phyloP scores from a whole-genome alignment of 371 early-diverging fungal genomes.

The Mucor plumbeus region DNA sequence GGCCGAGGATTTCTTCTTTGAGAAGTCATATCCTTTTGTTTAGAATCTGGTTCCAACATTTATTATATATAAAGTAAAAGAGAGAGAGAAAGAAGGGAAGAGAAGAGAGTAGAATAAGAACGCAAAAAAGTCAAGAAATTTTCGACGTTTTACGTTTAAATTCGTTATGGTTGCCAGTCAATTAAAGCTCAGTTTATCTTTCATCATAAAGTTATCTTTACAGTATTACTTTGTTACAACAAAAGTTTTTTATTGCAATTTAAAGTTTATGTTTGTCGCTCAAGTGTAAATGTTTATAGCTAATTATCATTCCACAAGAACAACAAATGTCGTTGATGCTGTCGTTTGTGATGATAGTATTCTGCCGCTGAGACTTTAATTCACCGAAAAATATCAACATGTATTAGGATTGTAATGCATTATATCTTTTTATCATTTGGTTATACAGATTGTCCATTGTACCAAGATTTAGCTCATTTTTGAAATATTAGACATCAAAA shows the following conservation, averaged over 20 bases:
- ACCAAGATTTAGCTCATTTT: no score
- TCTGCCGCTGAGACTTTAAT: no score
- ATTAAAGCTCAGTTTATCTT: constrained; percentile 1
- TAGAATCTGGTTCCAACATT: constrained; percentile 34
- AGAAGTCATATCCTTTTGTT: constrained; percentile 17
- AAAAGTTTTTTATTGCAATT: background rate
- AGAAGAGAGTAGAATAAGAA: background rate
- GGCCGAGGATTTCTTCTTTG: constrained; percentile 30
- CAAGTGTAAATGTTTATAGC: background rate
- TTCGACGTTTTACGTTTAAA: background rate
- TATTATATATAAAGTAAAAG: constrained; percentile 13
- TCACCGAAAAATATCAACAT: no score
- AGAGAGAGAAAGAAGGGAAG: constrained; percentile 8
- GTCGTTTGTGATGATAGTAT: no score
- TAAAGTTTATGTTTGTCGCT: background rate
- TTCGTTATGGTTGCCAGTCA: background rate
- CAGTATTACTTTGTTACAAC: no score
- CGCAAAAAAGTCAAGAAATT: background rate
- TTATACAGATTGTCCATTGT: no score
- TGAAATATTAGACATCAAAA: no score
- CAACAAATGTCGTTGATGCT: background rate
- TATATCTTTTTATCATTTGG: no score
- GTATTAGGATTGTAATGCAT: no score
- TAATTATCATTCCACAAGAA: background rate
- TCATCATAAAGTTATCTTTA: no score